Conservation (phyloP, 176 grass and related monocot species). For the Thinopyrum elongatum region DNA sequence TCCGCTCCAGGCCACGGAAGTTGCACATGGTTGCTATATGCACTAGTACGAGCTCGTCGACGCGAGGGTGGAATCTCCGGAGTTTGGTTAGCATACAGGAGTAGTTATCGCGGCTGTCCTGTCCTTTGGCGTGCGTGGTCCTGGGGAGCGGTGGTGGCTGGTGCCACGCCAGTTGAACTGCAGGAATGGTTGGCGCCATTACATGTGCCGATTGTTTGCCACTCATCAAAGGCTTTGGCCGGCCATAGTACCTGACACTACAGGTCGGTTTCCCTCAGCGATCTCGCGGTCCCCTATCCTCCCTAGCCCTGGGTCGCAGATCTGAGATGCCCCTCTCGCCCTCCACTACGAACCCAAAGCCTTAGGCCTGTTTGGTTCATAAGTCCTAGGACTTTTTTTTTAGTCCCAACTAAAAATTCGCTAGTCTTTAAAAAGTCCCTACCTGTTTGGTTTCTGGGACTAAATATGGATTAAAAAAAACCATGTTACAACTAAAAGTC, state of each 20-base stretch:
- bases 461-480: no score
- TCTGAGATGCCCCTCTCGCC: slow-evolving; percentile 33
- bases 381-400: no score
- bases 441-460: no score
- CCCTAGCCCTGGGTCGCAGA: not conserved
- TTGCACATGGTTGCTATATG: slow-evolving; percentile 11
- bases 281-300: slow-evolving; percentile 22
- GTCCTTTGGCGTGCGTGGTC: slow-evolving; percentile 1
- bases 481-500: no score
- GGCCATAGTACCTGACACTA: slow-evolving; percentile 14
- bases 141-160: not conserved
- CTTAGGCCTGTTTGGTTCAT: not conserved
- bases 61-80: slow-evolving; percentile 19
- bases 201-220: slow-evolving; percentile 24
- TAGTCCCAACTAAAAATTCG: no score
- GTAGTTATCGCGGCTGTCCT: slow-evolving; percentile 21
- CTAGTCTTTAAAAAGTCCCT: no score
- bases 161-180: slow-evolving; percentile 33
- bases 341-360: slow-evolving; percentile 24
- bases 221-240: not conserved
- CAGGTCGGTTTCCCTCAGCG: slow-evolving; percentile 39
- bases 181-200: slow-evolving; percentile 22
- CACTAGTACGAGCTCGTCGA: slow-evolving; percentile 7
- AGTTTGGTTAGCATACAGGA: not conserved
- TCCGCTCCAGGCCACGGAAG: slow-evolving; percentile 12